Conservation (phyloP, 2,329 filamentous ascomycete species). For the Ceratocystis cacaofunesta region DNA sequence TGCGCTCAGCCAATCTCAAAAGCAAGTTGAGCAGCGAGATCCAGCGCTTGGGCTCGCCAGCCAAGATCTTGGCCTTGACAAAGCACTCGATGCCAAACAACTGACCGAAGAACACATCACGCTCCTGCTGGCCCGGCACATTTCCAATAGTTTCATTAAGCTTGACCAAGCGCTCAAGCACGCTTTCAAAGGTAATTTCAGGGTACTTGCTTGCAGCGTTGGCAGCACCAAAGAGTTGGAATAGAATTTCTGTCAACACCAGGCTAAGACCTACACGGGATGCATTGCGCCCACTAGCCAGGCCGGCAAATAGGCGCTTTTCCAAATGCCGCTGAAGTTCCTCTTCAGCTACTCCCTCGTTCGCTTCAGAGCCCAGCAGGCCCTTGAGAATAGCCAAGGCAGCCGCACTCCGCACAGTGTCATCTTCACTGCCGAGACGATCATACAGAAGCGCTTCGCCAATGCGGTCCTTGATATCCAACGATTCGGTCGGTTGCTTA, state of each 20-base stretch:
- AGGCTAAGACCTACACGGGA: slow-evolving; percentile 80
- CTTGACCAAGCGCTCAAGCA: slow-evolving; percentile 38
- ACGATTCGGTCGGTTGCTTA: slow-evolving; percentile 27
- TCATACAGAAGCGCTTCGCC: slow-evolving; percentile 47
- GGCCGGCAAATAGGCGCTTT: slow-evolving; percentile 64
- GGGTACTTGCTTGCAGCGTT: slow-evolving; percentile 34
- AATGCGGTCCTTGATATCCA: slow-evolving; percentile 38
- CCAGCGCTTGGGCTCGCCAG: slow-evolving; percentile 45
- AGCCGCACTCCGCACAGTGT: slow-evolving; percentile 39
- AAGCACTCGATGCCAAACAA: slow-evolving; percentile 80
- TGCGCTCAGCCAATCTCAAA: slow-evolving; percentile 60
- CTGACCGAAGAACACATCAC: slow-evolving; percentile 71
- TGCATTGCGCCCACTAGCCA: slow-evolving; percentile 80
- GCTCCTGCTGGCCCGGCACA: slow-evolving; percentile 56
- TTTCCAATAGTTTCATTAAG: slow-evolving; percentile 41
- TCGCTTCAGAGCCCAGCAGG: slow-evolving; percentile 30
- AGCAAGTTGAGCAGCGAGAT: slow-evolving; percentile 55
- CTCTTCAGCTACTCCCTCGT: slow-evolving; percentile 30
- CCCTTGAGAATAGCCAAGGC: slow-evolving; percentile 44
- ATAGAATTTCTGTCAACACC: slow-evolving; percentile 67
- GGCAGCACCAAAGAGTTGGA: slow-evolving; percentile 48
- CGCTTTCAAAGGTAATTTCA: slow-evolving; percentile 40
- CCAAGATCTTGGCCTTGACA: slow-evolving; percentile 61
- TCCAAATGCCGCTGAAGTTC: slow-evolving; percentile 45
- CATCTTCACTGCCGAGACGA: slow-evolving; percentile 44